These are phyloP conservation scores for Trichaptum fuscoviolaceum DNA, from an alignment of 768 basidiomycete genomes.

Conservation along the genomic window DNA sequence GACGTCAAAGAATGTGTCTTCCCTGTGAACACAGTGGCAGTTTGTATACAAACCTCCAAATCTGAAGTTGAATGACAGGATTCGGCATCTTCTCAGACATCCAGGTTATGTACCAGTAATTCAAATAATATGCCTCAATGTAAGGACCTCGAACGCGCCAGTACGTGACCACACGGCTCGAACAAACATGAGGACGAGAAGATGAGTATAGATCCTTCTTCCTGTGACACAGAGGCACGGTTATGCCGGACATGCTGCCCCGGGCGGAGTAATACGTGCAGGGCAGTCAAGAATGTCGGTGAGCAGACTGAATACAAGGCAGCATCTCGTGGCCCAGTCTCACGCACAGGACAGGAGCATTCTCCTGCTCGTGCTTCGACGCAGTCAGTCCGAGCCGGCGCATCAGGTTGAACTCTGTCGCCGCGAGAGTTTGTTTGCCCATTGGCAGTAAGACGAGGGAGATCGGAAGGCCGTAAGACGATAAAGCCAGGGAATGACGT, in stretches of 20 bases:
- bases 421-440: background rate
- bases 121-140: background rate
- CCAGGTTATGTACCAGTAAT: background rate
- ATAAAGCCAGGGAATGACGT: background rate
- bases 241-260: background rate
- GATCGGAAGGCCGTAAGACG: background rate
- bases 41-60: background rate
- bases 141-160: background rate
- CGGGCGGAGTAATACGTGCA: background rate
- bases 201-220: background rate
- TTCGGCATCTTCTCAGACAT: background rate
- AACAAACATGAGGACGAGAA: background rate
- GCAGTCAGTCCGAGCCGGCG: background rate
- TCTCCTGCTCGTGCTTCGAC: background rate
- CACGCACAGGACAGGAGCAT: background rate
- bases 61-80: background rate
- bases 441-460: background rate
- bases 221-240: background rate
- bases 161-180: background rate
- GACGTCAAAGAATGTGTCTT: background rate
- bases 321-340: background rate
- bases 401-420: background rate
- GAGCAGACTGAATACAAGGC: background rate
- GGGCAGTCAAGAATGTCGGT: background rate
- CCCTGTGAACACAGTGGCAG: background rate